These are phyloP conservation scores for Massariosphaeria phaeospora DNA, from an alignment of 495 filamentous ascomycete species.

Conservation along the genomic window DNA sequence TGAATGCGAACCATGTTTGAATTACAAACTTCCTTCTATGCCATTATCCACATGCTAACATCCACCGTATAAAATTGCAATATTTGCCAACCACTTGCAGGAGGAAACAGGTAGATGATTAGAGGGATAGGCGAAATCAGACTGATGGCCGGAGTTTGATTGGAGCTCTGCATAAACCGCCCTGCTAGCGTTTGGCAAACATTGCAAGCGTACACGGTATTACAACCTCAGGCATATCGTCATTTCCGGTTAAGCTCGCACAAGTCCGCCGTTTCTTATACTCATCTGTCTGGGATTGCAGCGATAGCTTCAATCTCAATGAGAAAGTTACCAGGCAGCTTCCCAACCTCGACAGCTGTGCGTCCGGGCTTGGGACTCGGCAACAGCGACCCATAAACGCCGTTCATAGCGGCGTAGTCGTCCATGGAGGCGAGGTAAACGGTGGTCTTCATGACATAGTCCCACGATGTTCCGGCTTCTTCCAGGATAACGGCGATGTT, in stretches of 20 bases:
- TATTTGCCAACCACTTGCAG: no score
- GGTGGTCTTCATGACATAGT: conserved; percentile 23
- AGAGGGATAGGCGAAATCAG: no score
- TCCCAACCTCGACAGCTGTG: conserved; percentile 18
- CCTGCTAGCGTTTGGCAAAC: no score
- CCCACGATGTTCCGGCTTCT: conserved; percentile 23
- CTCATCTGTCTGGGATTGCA: conserved; percentile 21
- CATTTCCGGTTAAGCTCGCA: no score
- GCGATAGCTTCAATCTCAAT: conserved; percentile 28
- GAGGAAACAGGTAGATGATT: no score
- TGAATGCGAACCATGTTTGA: no score
- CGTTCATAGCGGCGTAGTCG: conserved; percentile 28
- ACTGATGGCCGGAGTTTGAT: no score
- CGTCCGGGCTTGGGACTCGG: conserved; percentile 21
- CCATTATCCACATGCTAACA: not conserved
- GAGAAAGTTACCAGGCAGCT: conserved; percentile 22
- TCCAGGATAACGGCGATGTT: conserved; percentile 25
- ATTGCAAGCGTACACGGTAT: no score
- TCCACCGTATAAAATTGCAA: no score
- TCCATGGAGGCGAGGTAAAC: conserved; percentile 24
- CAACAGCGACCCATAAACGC: conserved; percentile 22
- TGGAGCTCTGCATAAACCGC: no score
- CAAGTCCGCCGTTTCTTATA: no score
- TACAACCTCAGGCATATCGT: no score
- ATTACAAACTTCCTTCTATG: not conserved